Evolutionary conservation across 116 monocot genomes (phyloP), one percentile per base, ranked within the genome.

Genomic region (Papilionanthe hybrid): DNA sequence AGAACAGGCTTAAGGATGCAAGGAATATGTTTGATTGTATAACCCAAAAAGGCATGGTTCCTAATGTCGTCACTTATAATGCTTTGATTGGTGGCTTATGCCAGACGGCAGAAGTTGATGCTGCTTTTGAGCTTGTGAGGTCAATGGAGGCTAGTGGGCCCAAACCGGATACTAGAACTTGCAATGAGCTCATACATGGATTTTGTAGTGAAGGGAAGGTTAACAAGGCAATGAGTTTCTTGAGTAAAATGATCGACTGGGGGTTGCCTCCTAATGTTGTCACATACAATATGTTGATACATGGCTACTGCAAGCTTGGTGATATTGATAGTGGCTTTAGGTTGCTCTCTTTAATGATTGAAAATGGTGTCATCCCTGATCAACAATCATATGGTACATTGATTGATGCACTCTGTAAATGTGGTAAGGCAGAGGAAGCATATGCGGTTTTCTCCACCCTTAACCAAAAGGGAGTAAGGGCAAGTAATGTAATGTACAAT

Each of bases 81-180:
- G 77, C 86, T 47, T 48, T 93, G 29, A 79, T 93, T 77, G 79
- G 84, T 77, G 86, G 89, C 72, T 83, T 84, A 44, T 90, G 89
- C 22, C 85, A 80, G 79, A 47, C 66, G 19, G 80, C 88, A 45
- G 83, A 83, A 78, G 58, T 77, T 45, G 78, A 88, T 50, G 88
- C 75, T 71, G 91, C 83, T 32, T 74, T 88, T 9, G 37, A 75
- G 80, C 49, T 85, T 69, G 66, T 85, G 78, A 82, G 78, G 19
- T 42, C 68, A 44, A 91, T 91, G 85, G 84, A 86, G 55, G 32
- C 7, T 32, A 84, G 82, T 56, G 88, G 84, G 18, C 86, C 81
- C 72, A 53, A 78, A 25, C 91, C 80, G 29, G 83, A 91, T 88
- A 57, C 48, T 27, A 86, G 82, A 82, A 86, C 91, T 80, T 91